Conservation (phyloP, 306 rosid species). For the Adenanthera pavonina region DNA sequence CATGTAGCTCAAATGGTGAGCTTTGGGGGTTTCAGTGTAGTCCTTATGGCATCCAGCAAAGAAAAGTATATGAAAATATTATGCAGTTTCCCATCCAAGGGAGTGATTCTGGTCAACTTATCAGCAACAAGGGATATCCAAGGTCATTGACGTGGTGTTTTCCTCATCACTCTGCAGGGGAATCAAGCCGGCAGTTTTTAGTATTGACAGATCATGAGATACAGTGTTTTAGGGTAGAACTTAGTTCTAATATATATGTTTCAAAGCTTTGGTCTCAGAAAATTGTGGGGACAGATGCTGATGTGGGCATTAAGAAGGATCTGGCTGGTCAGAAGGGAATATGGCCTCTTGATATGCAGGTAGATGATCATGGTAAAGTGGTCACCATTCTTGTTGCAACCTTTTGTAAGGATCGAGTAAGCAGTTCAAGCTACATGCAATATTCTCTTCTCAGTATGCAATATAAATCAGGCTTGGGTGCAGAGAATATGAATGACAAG, state of each 20-base stretch:
- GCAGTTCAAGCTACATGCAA: slow-evolving; percentile 91
- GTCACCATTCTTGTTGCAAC: slow-evolving; percentile 85
- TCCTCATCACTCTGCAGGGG: slow-evolving; percentile 52
- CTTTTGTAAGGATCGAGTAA: slow-evolving; percentile 83
- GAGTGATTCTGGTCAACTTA: slow-evolving; percentile 55
- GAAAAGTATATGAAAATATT: slow-evolving; percentile 51
- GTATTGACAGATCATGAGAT: slow-evolving; percentile 80
- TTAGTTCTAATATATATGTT: slow-evolving; percentile 61
- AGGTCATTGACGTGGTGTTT: slow-evolving; percentile 87
- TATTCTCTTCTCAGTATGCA: slow-evolving; percentile 94
- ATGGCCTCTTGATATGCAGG: slow-evolving; percentile 91
- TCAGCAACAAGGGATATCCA: slow-evolving; percentile 77
- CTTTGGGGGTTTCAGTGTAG: slow-evolving; percentile 85
- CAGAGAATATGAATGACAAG: slow-evolving; percentile 55
- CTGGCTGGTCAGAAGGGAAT: slow-evolving; percentile 95
- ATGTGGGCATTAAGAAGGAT: slow-evolving; percentile 84
- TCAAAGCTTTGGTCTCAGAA: slow-evolving; percentile 88
- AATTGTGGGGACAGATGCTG: slow-evolving; percentile 85
- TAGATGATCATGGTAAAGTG: slow-evolving; percentile 75
- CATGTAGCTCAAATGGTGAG: slow-evolving; percentile 78
- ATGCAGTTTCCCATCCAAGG: slow-evolving; percentile 47
- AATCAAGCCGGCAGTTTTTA: slow-evolving; percentile 61
- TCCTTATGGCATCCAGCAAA: slow-evolving; percentile 64
- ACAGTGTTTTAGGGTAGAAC: slow-evolving; percentile 66
- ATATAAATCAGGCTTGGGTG: slow-evolving; percentile 65